phyloP scores from a whole-genome alignment of 2,329 filamentous ascomycete species.

The Ceratocystis albifundus region DNA sequence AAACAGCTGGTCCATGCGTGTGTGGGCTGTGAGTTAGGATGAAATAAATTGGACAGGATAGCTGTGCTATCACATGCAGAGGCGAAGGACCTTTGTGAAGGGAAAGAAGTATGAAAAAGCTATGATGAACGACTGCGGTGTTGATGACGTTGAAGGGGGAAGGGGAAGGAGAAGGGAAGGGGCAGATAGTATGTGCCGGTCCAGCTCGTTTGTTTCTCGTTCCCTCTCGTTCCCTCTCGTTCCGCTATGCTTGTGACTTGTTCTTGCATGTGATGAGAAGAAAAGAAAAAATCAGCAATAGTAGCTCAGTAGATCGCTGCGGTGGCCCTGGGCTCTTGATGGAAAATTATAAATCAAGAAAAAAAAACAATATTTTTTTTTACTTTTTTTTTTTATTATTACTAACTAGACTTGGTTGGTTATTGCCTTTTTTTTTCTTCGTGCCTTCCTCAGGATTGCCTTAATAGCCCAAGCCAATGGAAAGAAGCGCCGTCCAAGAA shows the following conservation, averaged over 20 bases:
- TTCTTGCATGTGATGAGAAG: not conserved
- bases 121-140: too few species aligned
- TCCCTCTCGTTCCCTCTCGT: too few species aligned
- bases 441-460: not conserved
- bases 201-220: too few species aligned
- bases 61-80: not conserved
- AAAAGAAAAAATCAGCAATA: too few species aligned
- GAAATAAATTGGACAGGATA: too few species aligned
- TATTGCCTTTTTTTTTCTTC: not conserved
- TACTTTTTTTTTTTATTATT: not conserved
- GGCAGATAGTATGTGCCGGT: too few species aligned
- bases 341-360: not conserved
- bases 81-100: not conserved
- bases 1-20: conserved; percentile 1
- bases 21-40: not conserved
- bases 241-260: not conserved
- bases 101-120: too few species aligned
- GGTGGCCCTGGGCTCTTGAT: too few species aligned
- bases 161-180: too few species aligned
- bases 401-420: not conserved
- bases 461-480: not conserved
- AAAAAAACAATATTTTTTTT: not conserved
- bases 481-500: not conserved
- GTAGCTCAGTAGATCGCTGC: too few species aligned
- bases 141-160: too few species aligned